These are phyloP conservation scores for Panicum virgatum DNA, from an alignment of 202 grass and related monocot species.

Conservation along the genomic window DNA sequence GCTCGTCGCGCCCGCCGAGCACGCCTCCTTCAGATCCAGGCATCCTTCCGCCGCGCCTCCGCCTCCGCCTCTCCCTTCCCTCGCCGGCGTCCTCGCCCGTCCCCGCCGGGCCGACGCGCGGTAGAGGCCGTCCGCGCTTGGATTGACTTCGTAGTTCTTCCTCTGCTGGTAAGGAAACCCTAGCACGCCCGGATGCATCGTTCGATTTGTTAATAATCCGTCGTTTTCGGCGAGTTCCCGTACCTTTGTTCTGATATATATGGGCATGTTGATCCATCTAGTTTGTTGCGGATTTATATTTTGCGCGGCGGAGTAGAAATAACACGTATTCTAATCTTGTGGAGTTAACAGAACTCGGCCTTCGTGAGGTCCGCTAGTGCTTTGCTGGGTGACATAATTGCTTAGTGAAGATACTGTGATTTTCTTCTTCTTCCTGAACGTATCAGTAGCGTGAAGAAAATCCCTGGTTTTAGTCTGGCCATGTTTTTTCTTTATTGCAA, in stretches of 20 bases:
- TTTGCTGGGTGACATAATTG: too few species aligned
- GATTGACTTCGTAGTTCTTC: background rate
- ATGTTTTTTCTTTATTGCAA: background rate
- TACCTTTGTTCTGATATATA: background rate
- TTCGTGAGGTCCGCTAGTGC: background rate
- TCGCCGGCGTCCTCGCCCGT: background rate
- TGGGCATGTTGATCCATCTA: background rate
- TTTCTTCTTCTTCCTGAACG: too few species aligned
- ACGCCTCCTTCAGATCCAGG: constrained; percentile 25
- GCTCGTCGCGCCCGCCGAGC: background rate
- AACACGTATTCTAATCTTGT: too few species aligned
- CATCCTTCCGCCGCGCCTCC: background rate
- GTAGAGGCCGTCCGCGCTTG: background rate
- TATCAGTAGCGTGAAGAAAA: background rate
- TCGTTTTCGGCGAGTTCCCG: background rate
- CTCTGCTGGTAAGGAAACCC: constrained; percentile 8
- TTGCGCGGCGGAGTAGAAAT: background rate
- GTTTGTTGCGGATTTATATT: background rate
- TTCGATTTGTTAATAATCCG: background rate
- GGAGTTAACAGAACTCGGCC: background rate
- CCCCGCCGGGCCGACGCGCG: background rate
- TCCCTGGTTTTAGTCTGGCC: background rate
- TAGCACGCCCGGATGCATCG: background rate
- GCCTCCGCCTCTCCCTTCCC: background rate
- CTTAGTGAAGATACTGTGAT: background rate